These are phyloP conservation scores for Orbilia quercus DNA, from an alignment of 2,329 filamentous ascomycete species.

Conservation along the genomic window DNA sequence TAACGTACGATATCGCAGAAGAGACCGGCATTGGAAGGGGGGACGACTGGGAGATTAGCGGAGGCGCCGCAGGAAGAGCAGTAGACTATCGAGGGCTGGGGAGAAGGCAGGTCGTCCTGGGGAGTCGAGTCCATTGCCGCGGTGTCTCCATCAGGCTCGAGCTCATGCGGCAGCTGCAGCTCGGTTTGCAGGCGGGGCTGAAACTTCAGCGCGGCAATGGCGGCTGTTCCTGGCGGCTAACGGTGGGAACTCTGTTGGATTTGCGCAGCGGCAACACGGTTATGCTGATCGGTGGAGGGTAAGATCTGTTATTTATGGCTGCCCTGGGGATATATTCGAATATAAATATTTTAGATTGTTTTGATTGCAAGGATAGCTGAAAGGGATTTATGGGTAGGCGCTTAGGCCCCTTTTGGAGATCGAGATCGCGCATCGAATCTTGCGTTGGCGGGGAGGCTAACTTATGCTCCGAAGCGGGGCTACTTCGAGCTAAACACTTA, in stretches of 20 bases:
- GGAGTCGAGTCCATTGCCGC: constrained; percentile 40
- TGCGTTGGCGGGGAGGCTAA: constrained; percentile 36
- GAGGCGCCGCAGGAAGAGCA: constrained; percentile 50
- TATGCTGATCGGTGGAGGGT: not conserved
- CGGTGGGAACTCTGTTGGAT: constrained; percentile 26
- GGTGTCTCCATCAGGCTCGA: constrained; percentile 16
- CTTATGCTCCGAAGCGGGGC: constrained; percentile 37
- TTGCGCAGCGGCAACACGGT: constrained; percentile 5
- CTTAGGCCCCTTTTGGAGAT: constrained; percentile 39
- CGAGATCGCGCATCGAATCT: constrained; percentile 42
- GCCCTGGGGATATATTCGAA: not conserved
- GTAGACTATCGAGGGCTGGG: constrained; percentile 49
- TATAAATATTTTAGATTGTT: not conserved
- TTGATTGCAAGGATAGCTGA: no score
- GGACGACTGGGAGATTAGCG: constrained; percentile 28
- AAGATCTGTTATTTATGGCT: not conserved
- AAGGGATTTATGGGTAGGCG: constrained; percentile 10
- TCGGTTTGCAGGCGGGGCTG: constrained; percentile 22
- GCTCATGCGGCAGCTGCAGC: not conserved
- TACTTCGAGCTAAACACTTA: not conserved
- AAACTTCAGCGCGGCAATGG: constrained; percentile 25
- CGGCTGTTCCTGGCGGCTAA: constrained; percentile 33
- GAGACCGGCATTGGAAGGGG: constrained; percentile 41
- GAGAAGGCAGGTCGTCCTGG: constrained; percentile 26
- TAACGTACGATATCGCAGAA: constrained; percentile 48